phyloP scores from a whole-genome alignment of 306 rosid species.

The Castanea mollissima region DNA sequence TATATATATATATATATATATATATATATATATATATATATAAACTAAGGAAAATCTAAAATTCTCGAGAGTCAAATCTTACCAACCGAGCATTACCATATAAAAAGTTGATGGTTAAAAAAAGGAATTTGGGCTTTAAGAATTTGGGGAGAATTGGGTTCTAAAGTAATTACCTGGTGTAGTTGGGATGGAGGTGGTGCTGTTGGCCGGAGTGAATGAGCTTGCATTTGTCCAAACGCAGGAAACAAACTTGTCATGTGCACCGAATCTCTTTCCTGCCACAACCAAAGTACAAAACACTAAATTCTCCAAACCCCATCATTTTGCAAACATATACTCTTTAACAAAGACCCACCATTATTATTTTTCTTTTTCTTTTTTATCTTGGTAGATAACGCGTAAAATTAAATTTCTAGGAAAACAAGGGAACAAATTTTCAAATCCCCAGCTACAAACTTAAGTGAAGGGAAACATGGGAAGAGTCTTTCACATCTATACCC shows the following conservation, averaged over 20 bases:
- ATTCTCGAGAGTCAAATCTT: too few relatives aligned
- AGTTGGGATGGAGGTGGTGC: constrained; percentile 63
- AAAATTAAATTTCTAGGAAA: not conserved
- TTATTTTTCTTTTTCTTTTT: not conserved
- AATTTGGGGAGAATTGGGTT: constrained; percentile 8
- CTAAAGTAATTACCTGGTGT: constrained; percentile 53
- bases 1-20: too few relatives aligned
- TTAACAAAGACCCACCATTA: too few relatives aligned
- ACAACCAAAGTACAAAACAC: not conserved
- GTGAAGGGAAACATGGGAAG: not conserved
- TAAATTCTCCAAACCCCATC: not conserved
- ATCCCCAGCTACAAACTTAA: not conserved
- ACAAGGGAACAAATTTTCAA: not conserved
- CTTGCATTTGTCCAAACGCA: constrained; percentile 66
- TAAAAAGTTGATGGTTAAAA: not conserved
- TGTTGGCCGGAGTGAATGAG: constrained; percentile 59
- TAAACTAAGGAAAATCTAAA: too few relatives aligned
- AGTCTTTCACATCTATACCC: not conserved
- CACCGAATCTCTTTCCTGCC: constrained; percentile 72
- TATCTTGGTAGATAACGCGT: not conserved
- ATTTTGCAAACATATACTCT: not conserved
- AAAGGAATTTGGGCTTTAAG: not conserved
- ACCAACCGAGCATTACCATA: too few relatives aligned
- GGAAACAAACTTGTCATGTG: constrained; percentile 66
- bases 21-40: too few relatives aligned